Evolutionary conservation across 176 grass and related monocot species (phyloP).

Genomic region (Zea luxurians): DNA sequence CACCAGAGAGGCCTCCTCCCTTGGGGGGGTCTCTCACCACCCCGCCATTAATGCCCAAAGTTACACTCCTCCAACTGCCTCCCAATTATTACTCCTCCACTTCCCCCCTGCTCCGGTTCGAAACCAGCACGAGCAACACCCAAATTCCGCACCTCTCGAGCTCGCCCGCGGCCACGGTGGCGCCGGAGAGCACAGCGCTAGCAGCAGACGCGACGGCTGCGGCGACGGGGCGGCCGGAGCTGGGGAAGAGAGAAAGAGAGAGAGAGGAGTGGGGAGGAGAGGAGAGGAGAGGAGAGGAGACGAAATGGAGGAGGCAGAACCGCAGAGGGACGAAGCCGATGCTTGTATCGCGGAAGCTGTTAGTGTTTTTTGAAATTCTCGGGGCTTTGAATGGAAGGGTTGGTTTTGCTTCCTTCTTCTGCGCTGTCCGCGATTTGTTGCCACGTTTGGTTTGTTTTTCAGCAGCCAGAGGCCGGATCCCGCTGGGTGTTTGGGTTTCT

Average conservation of each 20-base stretch:
- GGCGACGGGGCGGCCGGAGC: slow-evolving; percentile 36
- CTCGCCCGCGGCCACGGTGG: not conserved
- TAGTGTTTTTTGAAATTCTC: slow-evolving; percentile 40
- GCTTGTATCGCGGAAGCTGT: slow-evolving; percentile 22
- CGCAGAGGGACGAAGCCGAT: slow-evolving; percentile 8
- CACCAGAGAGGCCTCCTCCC: not conserved
- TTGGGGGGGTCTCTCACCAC: slow-evolving; percentile 30
- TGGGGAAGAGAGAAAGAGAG: slow-evolving; percentile 25
- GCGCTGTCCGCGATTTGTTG: slow-evolving; percentile 13
- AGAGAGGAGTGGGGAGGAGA: not conserved
- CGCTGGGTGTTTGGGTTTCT: not conserved
- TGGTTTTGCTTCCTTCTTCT: not conserved
- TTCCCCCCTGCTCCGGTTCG: slow-evolving; percentile 31
- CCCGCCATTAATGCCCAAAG: slow-evolving; percentile 60
- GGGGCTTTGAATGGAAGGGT: slow-evolving; percentile 24
- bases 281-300: not conserved
- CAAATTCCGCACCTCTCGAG: slow-evolving; percentile 9
- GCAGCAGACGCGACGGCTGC: not conserved
- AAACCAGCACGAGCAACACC: slow-evolving; percentile 4
- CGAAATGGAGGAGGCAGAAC: not conserved
- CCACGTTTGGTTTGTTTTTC: not conserved
- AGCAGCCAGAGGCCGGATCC: not conserved
- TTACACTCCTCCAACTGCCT: slow-evolving; percentile 55
- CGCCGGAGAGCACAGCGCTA: not conserved
- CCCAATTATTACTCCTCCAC: slow-evolving; percentile 45